phyloP scores from a whole-genome alignment of 139 green algal species.

The Micractinium conductrix region DNA sequence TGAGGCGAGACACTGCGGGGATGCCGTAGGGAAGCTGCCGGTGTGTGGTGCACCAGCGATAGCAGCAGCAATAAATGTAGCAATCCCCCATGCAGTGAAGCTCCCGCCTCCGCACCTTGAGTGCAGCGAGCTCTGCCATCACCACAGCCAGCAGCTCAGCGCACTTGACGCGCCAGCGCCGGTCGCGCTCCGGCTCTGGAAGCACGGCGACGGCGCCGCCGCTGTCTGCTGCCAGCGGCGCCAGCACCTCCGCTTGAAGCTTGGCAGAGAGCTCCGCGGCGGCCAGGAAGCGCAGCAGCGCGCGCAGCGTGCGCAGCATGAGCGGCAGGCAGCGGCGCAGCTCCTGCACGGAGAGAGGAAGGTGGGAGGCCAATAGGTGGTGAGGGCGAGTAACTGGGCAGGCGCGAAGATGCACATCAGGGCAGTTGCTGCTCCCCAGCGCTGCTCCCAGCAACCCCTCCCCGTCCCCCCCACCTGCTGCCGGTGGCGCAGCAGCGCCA shows the following conservation, averaged over 20 bases:
- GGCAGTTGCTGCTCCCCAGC: too few relatives aligned
- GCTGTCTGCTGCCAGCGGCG: neutral
- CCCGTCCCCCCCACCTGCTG: neutral
- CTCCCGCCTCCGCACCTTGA: slow-evolving; percentile 31
- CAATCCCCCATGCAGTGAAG: neutral
- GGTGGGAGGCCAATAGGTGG: neutral
- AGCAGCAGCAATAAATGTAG: neutral
- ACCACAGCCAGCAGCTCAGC: slow-evolving; percentile 32
- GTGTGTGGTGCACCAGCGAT: too few relatives aligned
- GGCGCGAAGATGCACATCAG: too few relatives aligned
- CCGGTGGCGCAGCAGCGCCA: slow-evolving; percentile 38
- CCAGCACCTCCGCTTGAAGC: neutral
- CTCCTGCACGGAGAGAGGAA: neutral
- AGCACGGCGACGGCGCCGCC: neutral
- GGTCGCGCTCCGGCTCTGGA: neutral
- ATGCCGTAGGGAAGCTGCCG: too few relatives aligned
- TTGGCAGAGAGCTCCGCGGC: slow-evolving; percentile 21
- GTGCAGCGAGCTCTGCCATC: slow-evolving; percentile 31
- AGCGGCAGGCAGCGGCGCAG: slow-evolving; percentile 45
- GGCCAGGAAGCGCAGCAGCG: slow-evolving; percentile 38
- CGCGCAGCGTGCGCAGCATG: slow-evolving; percentile 20
- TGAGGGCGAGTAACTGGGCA: too few relatives aligned
- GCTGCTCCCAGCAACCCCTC: too few relatives aligned
- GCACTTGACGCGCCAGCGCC: slow-evolving; percentile 18
- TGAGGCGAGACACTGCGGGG: too few relatives aligned